Percentiles rank a stretch among this genome's conserved stretches.
These are phyloP conservation scores for Neopestalotiopsis sp. DNA, from an alignment of 2,329 filamentous ascomycete species.

Conservation along the genomic window DNA sequence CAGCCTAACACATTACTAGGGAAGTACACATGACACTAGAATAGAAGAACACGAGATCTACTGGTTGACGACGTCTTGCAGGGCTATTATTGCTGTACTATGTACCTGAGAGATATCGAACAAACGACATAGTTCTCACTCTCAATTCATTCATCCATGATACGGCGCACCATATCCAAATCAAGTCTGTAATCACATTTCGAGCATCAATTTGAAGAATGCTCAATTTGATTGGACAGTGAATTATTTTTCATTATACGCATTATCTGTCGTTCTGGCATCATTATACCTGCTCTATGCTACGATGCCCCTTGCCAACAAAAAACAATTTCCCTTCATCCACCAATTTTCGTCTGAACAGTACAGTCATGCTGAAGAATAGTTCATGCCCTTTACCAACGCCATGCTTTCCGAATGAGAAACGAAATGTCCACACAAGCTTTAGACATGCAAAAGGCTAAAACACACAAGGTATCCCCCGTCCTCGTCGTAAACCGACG, in stretches of 20 bases:
- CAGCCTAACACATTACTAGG: neutral
- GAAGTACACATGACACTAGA: neutral
- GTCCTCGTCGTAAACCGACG: neutral
- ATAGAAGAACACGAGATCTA: no score
- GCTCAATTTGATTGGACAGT: no score
- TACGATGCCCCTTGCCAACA: no score
- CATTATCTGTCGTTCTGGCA: neutral
- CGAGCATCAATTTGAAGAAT: no score
- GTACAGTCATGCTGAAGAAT: neutral
- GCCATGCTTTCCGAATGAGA: slow-evolving; percentile 5
- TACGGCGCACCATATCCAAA: no score
- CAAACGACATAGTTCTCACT: no score
- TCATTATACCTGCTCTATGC: neutral
- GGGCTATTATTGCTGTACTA: no score
- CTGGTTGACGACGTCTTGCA: no score
- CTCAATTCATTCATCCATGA: no score
- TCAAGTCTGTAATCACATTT: no score
- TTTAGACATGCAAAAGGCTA: neutral
- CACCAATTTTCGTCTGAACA: neutral
- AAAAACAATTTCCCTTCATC: neutral
- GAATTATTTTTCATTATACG: neutral
- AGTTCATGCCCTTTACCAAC: slow-evolving; percentile 7
- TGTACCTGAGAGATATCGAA: no score
- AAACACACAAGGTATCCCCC: neutral
- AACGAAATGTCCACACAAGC: neutral